A percentile compares a stretch with the other conserved stretches of the same genome.
phyloP scores from a whole-genome alignment of 2,329 filamentous ascomycete species.

The Colletotrichum tanaceti region DNA sequence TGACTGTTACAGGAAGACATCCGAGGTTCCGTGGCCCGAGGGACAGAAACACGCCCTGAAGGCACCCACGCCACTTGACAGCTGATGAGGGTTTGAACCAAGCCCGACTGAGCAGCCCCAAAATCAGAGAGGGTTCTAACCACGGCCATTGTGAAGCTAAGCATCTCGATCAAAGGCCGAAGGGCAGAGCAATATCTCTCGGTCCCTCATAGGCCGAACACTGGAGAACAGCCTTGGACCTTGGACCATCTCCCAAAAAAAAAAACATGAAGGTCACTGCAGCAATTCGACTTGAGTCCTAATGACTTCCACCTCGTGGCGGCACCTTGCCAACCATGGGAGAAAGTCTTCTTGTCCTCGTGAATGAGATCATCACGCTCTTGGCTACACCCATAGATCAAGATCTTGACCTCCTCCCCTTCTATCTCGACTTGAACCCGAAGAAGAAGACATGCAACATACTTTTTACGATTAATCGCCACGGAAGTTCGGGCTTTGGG shows the following conservation, averaged over 20 bases:
- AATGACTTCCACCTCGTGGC: conserved; percentile 8
- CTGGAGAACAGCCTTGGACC: neutral
- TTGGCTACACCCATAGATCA: conserved; percentile 16
- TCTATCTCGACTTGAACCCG: neutral
- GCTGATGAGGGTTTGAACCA: conserved; percentile 1
- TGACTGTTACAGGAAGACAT: conserved; percentile 4
- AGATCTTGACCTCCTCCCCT: neutral
- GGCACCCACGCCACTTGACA: conserved; percentile 2
- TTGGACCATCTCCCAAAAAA: neutral
- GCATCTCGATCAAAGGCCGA: neutral
- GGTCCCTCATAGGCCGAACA: neutral
- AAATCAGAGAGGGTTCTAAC: neutral
- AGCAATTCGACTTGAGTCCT: conserved; percentile 3
- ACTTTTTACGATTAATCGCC: neutral
- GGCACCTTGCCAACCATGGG: neutral
- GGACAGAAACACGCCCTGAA: conserved; percentile 19
- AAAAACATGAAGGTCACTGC: neutral
- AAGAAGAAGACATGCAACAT: neutral
- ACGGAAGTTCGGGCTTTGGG: neutral
- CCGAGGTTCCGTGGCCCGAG: conserved; percentile 18
- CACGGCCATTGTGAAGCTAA: conserved; percentile 10
- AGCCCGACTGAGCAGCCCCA: neutral
- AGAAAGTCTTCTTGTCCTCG: conserved; percentile 16
- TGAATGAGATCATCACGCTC: conserved; percentile 6
- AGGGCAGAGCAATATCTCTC: neutral